phyloP scores from a whole-genome alignment of 768 basidiomycete genomes.

The Nidularia pulvinata region DNA sequence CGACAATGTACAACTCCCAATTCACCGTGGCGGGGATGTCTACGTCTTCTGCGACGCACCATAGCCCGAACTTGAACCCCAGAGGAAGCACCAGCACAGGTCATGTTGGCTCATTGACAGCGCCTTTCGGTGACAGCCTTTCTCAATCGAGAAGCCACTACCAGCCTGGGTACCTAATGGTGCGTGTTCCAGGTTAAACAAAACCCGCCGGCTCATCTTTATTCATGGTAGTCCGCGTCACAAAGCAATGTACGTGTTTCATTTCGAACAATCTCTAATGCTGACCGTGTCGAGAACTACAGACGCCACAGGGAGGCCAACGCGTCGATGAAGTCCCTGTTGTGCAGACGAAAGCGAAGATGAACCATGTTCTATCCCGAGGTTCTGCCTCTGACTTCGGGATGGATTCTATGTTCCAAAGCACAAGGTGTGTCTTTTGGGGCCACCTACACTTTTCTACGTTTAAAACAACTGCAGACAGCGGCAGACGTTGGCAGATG shows the following conservation, averaged over 20 bases:
- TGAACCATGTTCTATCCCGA: conserved; percentile 68
- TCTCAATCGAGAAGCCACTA: conserved; percentile 77
- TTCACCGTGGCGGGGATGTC: conserved; percentile 68
- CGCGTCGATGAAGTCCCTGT: conserved; percentile 74
- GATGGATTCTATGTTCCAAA: conserved; percentile 86
- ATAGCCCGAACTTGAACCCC: conserved; percentile 45
- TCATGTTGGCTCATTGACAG: conserved; percentile 29
- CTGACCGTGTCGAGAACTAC: neutral
- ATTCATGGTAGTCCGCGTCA: conserved; percentile 47
- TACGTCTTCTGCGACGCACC: conserved; percentile 43
- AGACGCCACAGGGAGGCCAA: conserved; percentile 53
- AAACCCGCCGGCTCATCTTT: too few species aligned
- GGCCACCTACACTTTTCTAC: conserved; percentile 2
- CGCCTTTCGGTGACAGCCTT: conserved; percentile 66
- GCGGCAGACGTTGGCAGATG: conserved; percentile 65
- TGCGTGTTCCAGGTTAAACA: conserved; percentile 17
- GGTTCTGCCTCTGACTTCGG: conserved; percentile 74
- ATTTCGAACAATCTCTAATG: too few species aligned
- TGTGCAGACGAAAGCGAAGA: conserved; percentile 79
- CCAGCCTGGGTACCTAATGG: conserved; percentile 82
- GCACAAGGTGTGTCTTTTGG: conserved; percentile 44
- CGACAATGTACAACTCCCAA: conserved; percentile 36
- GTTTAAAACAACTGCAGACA: conserved; percentile 31
- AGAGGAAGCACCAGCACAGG: conserved; percentile 52
- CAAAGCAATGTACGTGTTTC: conserved; percentile 51